Conservation (phyloP, 768 basidiomycete species). For the Lactarius hengduanensis region DNA sequence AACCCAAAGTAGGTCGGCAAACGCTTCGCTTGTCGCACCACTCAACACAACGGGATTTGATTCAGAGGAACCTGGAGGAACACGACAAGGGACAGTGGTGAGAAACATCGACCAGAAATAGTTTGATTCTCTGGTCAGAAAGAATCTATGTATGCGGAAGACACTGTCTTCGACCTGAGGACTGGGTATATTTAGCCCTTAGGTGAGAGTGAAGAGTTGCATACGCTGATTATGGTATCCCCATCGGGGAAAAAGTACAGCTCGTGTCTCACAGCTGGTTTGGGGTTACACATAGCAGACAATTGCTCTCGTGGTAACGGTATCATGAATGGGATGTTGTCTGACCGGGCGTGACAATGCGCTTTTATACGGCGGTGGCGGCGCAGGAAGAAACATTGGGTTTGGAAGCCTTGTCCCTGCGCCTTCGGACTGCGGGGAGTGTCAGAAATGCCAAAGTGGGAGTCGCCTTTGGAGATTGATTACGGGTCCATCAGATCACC, state of each 20-base stretch:
- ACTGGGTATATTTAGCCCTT: neutral
- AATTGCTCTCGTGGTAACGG: neutral
- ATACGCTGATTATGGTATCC: neutral
- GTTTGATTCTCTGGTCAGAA: slow-evolving; percentile 60
- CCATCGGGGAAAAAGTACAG: slow-evolving; percentile 1
- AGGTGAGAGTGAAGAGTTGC: neutral
- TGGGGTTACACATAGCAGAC: too few relatives aligned
- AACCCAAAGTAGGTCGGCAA: slow-evolving; percentile 34
- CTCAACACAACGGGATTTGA: slow-evolving; percentile 34
- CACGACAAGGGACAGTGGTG: slow-evolving; percentile 28
- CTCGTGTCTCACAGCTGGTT: fast-evolving
- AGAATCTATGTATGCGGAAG: slow-evolving; percentile 59
- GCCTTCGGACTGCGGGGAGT: neutral
- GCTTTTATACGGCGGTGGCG: slow-evolving; percentile 9
- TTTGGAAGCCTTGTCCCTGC: neutral
- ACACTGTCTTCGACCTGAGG: slow-evolving; percentile 53
- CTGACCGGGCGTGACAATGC: neutral
- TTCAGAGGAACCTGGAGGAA: slow-evolving; percentile 33
- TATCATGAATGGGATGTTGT: too few relatives aligned
- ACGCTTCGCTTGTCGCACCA: slow-evolving; percentile 32
- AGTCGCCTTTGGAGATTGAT: neutral
- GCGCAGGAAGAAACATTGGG: neutral
- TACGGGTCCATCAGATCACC: neutral
- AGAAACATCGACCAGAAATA: slow-evolving; percentile 40
- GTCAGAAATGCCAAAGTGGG: neutral